Base-by-base conservation (phyloP, 2,329 filamentous ascomycete species). In the Alternaria sp. region DNA sequence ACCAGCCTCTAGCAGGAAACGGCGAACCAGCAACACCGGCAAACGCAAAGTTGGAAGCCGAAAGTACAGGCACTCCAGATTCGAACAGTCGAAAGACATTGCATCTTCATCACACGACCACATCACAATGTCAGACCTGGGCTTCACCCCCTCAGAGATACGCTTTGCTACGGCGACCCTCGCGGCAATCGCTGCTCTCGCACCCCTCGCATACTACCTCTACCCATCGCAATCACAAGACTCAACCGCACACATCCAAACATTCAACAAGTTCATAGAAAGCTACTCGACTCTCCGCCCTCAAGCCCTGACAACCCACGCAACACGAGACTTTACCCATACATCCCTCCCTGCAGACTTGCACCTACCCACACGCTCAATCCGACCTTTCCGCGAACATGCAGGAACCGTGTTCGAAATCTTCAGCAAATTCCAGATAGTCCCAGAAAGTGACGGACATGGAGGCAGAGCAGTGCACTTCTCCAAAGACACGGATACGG, bases 271-370 rank as follows among this genome's bases (percentile, higher is more conserved):
- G 10, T 66, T 79, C 33, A 71, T 82, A 33, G 63, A 73, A 8
- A 77, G 76, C 56, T 82, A 82, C 57, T 68, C 71, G 44, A 79
- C 76, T 33, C 76, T 80, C 3, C 78, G 76, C 1, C 72, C 78
- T 5, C 59, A 74, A 24, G 72, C 73, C n/a, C 73, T 83, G 21
- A 71, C 78, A 14, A 61, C 69, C 7, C 68, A 72, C 4, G 75
- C 79, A 24, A 71, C 77, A 3, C 61, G 66, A 6, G 64, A 75
- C 42, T 82, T 82, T 63, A 72, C 66, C 8, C 78, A 83, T 60
- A 34, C 70, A 69, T 44, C 76, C 79, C 4, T 71, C 80, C 8
- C 81, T 80, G 3, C 62, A 69, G 41, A 79, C 78, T 71, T 82
- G 8, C 73, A 72, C 7, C 77, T 81, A 65, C 75, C 77, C 1